These are phyloP conservation scores for Syzygium syzygioides DNA, from an alignment of 441 rosid genomes.

Conservation along the genomic window DNA sequence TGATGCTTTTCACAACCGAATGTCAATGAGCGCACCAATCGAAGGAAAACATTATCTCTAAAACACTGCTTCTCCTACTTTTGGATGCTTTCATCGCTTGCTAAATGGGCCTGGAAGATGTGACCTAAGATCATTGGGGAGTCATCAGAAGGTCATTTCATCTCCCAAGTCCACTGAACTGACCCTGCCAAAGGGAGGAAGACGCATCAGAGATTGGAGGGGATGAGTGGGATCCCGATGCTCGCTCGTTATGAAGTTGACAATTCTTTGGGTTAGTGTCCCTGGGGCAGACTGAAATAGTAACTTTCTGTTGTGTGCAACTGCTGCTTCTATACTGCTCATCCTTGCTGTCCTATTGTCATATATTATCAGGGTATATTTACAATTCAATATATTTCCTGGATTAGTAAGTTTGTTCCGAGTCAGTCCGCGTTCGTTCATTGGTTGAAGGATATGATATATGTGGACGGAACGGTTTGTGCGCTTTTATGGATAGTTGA, in stretches of 20 bases:
- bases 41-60: not conserved
- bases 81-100: not conserved
- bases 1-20: not conserved
- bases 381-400: not conserved
- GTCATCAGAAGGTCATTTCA: not conserved
- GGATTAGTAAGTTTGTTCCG: not conserved
- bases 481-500: not conserved
- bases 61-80: not conserved
- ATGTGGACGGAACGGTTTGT: not conserved
- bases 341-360: not conserved
- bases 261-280: not conserved
- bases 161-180: not conserved
- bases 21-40: not conserved
- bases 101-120: not conserved
- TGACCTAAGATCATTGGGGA: not conserved
- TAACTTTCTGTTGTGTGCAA: not conserved
- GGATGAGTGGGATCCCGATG: not conserved
- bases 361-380: not conserved
- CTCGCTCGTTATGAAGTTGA: not conserved
- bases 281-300: not conserved
- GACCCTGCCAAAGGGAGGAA: not conserved
- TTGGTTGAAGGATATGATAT: not conserved
- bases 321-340: not conserved
- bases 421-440: no score
- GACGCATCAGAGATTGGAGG: not conserved